Evolutionary conservation across 2,329 filamentous ascomycete species (phyloP), one percentile per base, ranked within the genome.

Genomic region (Dactylellina drechsleri): DNA sequence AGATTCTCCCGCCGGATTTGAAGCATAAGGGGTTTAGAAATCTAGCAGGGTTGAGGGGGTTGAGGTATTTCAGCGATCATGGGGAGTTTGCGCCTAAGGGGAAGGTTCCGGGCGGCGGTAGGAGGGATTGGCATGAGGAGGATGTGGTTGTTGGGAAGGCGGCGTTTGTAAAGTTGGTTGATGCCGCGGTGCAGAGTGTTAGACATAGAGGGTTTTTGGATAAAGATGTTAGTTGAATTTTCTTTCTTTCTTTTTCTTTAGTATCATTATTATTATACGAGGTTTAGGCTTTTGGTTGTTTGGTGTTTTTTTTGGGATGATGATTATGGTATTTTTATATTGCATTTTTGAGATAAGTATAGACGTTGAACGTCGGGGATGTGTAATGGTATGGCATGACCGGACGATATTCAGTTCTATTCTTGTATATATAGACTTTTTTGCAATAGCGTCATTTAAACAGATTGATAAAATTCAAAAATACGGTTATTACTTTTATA

Each of bases 21-120:
- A 76, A 79, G 18, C 79, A 82, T 68, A 81, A 80, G 72, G 82
- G 82, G 0, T 85, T 84, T 73, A 80, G 82, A 23, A 84, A 84
- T 77, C 66, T 85, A 1, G 83, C 83, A 4, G 79, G 77, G 45
- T 80, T 84, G 78, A 76, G 79, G 10, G 81, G 82, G 0, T 78
- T 82, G 16, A 77, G 66, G 10, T 84, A 84, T 77, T 83, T 83
- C 56, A 79, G 80, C 31, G 77, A 80, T 4, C 81, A 84, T 67
- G 81, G 80, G 7, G 66, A 52, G 15, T 71, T 64, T 10, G 59
- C 66, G 49, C 58, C 74, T 6, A 36, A 36, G 31, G 43, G 3
- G 49, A 74, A 56, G 20, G 50, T 50, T 10, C 28, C 12, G n/a
- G 13, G 41, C 2, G 53, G 47, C 2, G 16, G 1, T 1, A 31